Conservation (phyloP, 768 basidiomycete genomes). For the Serendipita indica region DNA sequence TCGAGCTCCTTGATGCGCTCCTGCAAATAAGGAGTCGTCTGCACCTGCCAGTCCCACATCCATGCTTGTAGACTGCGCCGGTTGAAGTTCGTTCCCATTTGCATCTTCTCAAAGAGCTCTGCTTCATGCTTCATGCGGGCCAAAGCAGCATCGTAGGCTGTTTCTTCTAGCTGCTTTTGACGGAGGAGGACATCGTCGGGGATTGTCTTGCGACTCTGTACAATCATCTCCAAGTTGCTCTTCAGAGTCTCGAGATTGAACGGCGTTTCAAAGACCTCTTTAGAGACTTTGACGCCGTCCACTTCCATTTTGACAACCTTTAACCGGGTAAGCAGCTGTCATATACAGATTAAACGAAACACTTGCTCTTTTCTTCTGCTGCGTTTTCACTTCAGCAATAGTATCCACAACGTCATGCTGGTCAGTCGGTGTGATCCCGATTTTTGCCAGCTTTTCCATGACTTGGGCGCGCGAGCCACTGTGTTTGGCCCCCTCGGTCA, state of each 20-base stretch:
- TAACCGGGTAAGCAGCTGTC: neutral
- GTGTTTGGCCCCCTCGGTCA: neutral
- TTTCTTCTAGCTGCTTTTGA: constrained; percentile 70
- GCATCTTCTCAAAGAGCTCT: constrained; percentile 38
- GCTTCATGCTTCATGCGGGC: constrained; percentile 52
- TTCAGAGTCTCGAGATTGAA: constrained; percentile 66
- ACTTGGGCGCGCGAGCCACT: constrained; percentile 34
- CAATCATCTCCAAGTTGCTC: constrained; percentile 47
- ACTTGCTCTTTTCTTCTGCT: constrained; percentile 32
- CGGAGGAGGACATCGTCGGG: constrained; percentile 54
- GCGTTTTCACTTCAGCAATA: constrained; percentile 51
- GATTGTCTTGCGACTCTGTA: constrained; percentile 46
- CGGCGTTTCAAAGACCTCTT: constrained; percentile 32
- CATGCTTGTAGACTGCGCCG: constrained; percentile 44
- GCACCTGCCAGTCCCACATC: constrained; percentile 80
- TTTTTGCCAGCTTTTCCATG: constrained; percentile 38
- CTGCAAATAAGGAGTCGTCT: constrained; percentile 37
- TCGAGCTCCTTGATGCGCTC: constrained; percentile 36
- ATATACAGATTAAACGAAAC: neutral
- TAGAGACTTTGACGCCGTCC: constrained; percentile 12
- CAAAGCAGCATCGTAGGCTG: constrained; percentile 70
- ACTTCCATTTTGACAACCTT: constrained; percentile 13
- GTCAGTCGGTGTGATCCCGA: constrained; percentile 23
- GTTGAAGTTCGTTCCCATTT: constrained; percentile 23
- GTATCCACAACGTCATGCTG: constrained; percentile 31